phyloP scores from a whole-genome alignment of 2,329 filamentous ascomycete genomes.

The Truncatella angustata region DNA sequence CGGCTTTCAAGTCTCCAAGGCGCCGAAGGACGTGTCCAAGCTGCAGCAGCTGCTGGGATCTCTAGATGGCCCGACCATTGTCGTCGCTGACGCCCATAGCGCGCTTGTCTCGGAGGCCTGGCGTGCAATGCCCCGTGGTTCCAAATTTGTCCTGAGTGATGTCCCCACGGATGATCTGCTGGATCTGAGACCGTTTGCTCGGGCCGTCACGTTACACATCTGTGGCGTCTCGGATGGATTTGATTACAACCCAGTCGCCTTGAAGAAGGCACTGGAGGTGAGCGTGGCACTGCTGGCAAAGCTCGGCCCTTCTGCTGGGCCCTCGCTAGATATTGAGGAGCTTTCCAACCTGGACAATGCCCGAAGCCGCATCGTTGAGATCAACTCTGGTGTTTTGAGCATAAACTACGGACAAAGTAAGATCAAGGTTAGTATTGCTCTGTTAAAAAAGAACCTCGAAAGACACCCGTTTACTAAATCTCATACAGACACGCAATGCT shows the following conservation, averaged over 20 bases:
- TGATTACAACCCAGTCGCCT: no score
- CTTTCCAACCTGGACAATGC: conserved; percentile 3
- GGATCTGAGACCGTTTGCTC: conserved; percentile 3
- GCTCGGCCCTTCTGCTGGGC: not conserved
- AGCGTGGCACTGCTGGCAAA: not conserved
- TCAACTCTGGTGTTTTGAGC: not conserved
- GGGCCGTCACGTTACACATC: not conserved
- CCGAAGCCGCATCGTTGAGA: not conserved
- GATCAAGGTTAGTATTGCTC: conserved; percentile 10
- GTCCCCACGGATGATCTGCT: not conserved
- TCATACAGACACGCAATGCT: no score
- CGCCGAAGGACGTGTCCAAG: no score
- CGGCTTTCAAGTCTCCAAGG: conserved; percentile 8
- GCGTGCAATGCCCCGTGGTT: not conserved
- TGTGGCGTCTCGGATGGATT: not conserved
- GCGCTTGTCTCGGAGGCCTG: conserved; percentile 2
- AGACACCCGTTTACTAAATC: no score
- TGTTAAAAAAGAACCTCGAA: no score
- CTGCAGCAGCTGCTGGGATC: no score
- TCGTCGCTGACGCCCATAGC: no score
- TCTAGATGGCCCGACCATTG: no score
- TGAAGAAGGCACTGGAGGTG: not conserved
- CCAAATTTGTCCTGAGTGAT: conserved; percentile 8
- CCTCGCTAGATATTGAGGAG: not conserved
- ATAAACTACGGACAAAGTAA: conserved; percentile 3